These are phyloP conservation scores for Pichia sp. DNA, from an alignment of 1,139 yeast genomes.

Conservation along the genomic window DNA sequence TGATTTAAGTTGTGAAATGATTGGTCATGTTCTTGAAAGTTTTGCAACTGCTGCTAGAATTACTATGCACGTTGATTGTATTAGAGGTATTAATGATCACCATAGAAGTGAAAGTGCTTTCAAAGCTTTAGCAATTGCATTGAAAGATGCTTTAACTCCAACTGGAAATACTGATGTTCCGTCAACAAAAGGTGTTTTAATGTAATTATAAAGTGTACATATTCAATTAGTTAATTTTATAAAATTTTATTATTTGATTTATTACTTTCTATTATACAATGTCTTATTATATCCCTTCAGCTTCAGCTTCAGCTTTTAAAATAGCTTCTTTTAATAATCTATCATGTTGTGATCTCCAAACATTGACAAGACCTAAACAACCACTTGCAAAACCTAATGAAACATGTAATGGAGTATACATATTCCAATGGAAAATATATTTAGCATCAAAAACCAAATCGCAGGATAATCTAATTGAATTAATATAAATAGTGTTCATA, in stretches of 20 bases:
- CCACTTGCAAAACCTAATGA: conserved; percentile 33
- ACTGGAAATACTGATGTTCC: conserved; percentile 91
- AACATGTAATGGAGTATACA: conserved; percentile 29
- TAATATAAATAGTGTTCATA: conserved; percentile 27
- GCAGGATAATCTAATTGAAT: conserved; percentile 33
- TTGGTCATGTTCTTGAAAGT: conserved; percentile 90
- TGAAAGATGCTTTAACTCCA: conserved; percentile 74
- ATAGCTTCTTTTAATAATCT: conserved; percentile 5
- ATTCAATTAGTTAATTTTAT: too few species aligned
- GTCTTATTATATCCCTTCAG: not conserved
- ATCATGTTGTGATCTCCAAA: conserved; percentile 33
- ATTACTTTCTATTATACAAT: too few species aligned
- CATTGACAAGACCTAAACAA: conserved; percentile 34
- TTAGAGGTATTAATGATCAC: conserved; percentile 91
- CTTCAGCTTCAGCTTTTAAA: not conserved
- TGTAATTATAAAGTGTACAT: conserved; percentile 26
- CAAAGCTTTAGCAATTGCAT: conserved; percentile 89
- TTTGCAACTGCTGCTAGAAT: conserved; percentile 89
- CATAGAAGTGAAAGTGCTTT: conserved; percentile 95
- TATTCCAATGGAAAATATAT: conserved; percentile 32
- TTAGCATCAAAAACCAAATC: conserved; percentile 40
- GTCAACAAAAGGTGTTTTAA: conserved; percentile 89
- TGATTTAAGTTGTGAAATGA: conserved; percentile 89
- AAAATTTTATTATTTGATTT: too few species aligned
- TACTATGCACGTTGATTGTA: conserved; percentile 89